phyloP scores from a whole-genome alignment of 805 yeast genomes.

The Kluyveromyces lactis region DNA sequence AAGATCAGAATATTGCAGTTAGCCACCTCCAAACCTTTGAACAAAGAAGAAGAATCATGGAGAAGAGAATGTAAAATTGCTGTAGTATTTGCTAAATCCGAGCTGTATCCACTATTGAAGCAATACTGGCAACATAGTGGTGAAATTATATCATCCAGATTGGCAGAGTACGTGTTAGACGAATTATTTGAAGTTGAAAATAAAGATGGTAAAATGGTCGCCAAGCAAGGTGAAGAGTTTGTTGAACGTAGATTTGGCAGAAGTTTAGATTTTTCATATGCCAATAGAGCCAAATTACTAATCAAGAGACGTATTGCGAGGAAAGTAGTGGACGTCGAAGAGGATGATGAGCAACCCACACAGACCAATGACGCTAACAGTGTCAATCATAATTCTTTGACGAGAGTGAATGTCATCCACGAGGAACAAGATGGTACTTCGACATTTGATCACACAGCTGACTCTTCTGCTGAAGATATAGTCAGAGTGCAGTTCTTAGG shows the following conservation, averaged over 20 bases:
- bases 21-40: constrained; percentile 58
- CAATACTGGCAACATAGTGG: constrained; percentile 97
- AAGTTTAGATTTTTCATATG: constrained; percentile 69
- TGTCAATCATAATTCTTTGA: constrained; percentile 8
- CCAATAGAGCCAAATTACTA: constrained; percentile 66
- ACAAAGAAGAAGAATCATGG: constrained; percentile 48
- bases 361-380: background rate
- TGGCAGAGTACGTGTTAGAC: constrained; percentile 74
- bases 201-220: constrained; percentile 13
- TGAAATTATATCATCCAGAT: constrained; percentile 87
- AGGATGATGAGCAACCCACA: constrained; percentile 12
- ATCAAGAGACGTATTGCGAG: constrained; percentile 70
- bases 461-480: background rate
- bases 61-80: constrained; percentile 64
- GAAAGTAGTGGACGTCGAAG: constrained; percentile 39
- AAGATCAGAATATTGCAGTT: constrained; percentile 60
- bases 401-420: constrained; percentile 8
- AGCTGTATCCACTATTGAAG: constrained; percentile 57
- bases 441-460: background rate
- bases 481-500: constrained; percentile 6
- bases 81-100: constrained; percentile 65
- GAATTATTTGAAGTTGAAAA: constrained; percentile 40
- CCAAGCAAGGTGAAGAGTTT: constrained; percentile 47
- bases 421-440: constrained; percentile 7
- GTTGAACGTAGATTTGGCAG: constrained; percentile 90